Evolutionary conservation across 495 filamentous ascomycete genomes (phyloP).

Genomic region (Paragyromitra xinjiangensis): DNA sequence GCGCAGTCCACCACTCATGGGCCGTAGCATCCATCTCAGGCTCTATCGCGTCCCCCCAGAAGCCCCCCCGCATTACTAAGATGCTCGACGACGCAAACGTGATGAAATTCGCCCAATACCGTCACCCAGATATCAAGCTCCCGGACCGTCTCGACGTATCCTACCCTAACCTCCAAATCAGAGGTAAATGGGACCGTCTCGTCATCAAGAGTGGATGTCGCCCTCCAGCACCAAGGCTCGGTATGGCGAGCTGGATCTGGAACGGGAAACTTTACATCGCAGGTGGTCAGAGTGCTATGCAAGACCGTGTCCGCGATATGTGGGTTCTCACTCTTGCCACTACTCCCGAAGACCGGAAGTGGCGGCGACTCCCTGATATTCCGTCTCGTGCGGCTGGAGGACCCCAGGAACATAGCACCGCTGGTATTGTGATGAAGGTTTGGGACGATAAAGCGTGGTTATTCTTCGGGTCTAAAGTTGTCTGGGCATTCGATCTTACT

Average conservation of each 20-base stretch:
- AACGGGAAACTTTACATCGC: conserved; percentile 41
- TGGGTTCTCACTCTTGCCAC: conserved; percentile 38
- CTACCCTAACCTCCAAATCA: conserved; percentile 42
- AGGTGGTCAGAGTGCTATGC: conserved; percentile 41
- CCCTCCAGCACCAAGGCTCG: conserved; percentile 39
- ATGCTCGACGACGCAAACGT: conserved; percentile 49
- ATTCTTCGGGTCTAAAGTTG: conserved; percentile 40
- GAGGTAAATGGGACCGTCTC: conserved; percentile 48
- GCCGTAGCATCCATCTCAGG: conserved; percentile 43
- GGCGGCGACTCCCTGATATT: conserved; percentile 49
- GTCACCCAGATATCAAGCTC: conserved; percentile 46
- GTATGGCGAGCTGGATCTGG: conserved; percentile 51
- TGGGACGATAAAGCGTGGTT: conserved; percentile 46
- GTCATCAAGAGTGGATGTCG: not conserved
- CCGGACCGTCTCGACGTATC: conserved; percentile 40
- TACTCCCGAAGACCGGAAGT: not conserved
- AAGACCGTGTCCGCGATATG: conserved; percentile 46
- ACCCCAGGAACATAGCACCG: conserved; percentile 37
- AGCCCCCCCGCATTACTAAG: conserved; percentile 44
- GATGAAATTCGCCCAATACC: conserved; percentile 47
- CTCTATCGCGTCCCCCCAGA: conserved; percentile 39
- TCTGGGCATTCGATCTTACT: conserved; percentile 42
- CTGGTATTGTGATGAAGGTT: conserved; percentile 47
- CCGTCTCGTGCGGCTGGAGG: conserved; percentile 33
- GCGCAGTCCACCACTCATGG: conserved; percentile 49